Conservation (phyloP, 768 basidiomycete species). For the Baorangia bicolor region DNA sequence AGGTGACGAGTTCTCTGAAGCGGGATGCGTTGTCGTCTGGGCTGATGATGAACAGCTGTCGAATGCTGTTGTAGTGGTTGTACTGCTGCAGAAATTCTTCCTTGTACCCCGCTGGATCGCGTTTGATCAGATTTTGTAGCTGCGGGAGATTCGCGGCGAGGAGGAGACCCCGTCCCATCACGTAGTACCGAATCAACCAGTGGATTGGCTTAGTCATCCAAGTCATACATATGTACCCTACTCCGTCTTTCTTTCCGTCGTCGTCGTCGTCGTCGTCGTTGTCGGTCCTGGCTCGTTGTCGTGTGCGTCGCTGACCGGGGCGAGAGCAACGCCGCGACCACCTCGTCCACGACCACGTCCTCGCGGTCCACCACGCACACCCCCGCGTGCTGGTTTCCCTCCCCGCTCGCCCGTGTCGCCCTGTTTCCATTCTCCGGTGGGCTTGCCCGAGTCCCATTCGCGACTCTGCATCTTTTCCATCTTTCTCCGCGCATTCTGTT, state of each 20-base stretch:
- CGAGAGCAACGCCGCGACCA: constrained; percentile 10
- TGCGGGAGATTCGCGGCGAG: constrained; percentile 91
- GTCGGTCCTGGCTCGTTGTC: background rate
- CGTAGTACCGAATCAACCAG: background rate
- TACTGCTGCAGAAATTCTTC: constrained; percentile 98
- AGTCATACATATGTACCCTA: background rate
- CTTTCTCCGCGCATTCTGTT: constrained; percentile 78
- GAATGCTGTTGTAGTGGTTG: constrained; percentile 88
- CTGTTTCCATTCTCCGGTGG: constrained; percentile 16
- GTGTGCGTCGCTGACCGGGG: background rate
- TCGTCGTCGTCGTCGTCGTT: background rate
- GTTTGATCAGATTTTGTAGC: constrained; percentile 95
- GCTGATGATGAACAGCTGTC: constrained; percentile 79
- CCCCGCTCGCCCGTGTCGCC: constrained; percentile 20
- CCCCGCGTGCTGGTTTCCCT: constrained; percentile 31
- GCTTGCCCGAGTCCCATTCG: constrained; percentile 85
- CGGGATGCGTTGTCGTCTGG: constrained; percentile 84
- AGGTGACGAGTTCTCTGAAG: constrained; percentile 85
- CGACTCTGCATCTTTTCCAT: constrained; percentile 75
- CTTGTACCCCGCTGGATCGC: constrained; percentile 84
- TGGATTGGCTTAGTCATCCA: constrained; percentile 19
- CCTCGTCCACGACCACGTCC: constrained; percentile 40
- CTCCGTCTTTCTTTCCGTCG: background rate
- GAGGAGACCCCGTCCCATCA: constrained; percentile 33
- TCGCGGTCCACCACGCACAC: constrained; percentile 31